These are phyloP conservation scores for Brasilioporus rufonigricans DNA, from an alignment of 768 basidiomycete species.

Conservation along the genomic window DNA sequence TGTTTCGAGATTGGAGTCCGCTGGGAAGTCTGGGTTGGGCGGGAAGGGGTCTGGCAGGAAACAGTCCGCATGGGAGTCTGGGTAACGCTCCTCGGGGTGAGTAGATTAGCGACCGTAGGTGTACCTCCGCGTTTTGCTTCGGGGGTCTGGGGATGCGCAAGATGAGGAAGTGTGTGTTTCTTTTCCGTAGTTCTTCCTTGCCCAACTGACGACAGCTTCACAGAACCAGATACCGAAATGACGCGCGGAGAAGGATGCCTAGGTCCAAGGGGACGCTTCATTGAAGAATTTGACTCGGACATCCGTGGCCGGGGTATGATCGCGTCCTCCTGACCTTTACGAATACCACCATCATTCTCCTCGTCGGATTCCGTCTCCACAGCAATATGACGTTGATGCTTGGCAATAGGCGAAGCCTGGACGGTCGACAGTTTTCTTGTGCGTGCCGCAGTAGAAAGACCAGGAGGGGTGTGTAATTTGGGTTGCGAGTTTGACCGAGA, in stretches of 20 bases:
- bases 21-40: conserved; percentile 16
- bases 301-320: conserved; percentile 10
- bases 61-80: conserved; percentile 11
- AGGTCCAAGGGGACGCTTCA: conserved; percentile 22
- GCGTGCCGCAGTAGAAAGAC: conserved; percentile 1
- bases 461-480: conserved; percentile 22
- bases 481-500: conserved; percentile 37
- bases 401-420: conserved; percentile 28
- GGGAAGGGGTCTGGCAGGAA: conserved; percentile 24
- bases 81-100: neutral
- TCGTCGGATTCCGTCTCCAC: conserved; percentile 1
- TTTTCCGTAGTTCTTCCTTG: neutral
- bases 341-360: neutral
- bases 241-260: conserved; percentile 18
- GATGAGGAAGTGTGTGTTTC: conserved; percentile 3
- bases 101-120: neutral
- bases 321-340: neutral
- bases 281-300: conserved; percentile 23
- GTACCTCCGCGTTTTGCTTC: conserved; percentile 14
- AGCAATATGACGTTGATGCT: conserved; percentile 9
- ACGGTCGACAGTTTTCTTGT: conserved; percentile 30
- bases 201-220: conserved; percentile 2
- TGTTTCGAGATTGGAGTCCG: conserved; percentile 16
- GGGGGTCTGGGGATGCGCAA: neutral
- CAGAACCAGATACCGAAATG: neutral